Base-by-base conservation (phyloP, 2,329 filamentous ascomycete species). In the Cryphonectria naterciae region DNA sequence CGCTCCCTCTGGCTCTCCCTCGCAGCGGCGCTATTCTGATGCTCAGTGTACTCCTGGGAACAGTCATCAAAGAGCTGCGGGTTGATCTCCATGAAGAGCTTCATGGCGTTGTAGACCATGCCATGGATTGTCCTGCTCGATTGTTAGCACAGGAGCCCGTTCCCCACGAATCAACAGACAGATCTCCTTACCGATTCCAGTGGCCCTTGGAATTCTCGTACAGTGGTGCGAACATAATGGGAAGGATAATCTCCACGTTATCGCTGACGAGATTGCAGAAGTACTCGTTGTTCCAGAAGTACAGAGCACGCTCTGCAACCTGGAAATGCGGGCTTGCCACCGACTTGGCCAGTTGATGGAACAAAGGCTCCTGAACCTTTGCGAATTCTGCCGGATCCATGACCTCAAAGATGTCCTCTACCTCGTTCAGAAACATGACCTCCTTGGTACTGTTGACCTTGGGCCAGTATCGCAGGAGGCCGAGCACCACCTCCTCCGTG, bases 201-300 rank as follows among this genome's bases (percentile, higher is more conserved):
- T 99, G 96, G 15, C 95, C 95, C 84, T 99, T 99, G 5, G 95
- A 98, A 81, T 99, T 99, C 82, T 99, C 96, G 77, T 98, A 99
- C 41, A 99, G 87, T 2, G 96, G 95, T 37, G 95, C 95, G 83
- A 99, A 99, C 96, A 99, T 99, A 79, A 99, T 99, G 4, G 96
- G 96, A 61, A 99, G 86, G 77, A 99, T 99, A 63, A 97, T 95
- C 78, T 98, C 95, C 69, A 99, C 96, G 77, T 99, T 99, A 83
- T 99, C 96, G 84, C 95, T 98, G 75, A 99, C 96, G 71, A 99
- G 87, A 79, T 98, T 99, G 86, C 96, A 99, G 84, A 99, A 99
- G 81, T 99, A 99, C 81, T 99, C 96, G 79, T 99, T 99, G 86
- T 99, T 99, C 96, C 96, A 99, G 85, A 99, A 99, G 84, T 99